Conservation (phyloP, 2,329 filamentous ascomycete species). For the Apiospora sp. region DNA sequence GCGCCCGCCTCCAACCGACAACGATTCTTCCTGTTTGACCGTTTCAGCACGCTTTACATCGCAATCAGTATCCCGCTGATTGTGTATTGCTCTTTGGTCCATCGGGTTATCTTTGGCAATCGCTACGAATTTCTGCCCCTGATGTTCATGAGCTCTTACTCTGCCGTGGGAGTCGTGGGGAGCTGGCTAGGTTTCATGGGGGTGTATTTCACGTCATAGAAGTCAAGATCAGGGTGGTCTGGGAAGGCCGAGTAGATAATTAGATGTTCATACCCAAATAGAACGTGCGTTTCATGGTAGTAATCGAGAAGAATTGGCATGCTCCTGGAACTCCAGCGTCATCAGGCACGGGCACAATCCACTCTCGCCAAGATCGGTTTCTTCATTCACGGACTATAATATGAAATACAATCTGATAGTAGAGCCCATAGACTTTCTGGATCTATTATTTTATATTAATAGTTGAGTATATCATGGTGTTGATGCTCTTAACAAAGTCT, state of each 20-base stretch:
- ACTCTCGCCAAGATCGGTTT: too few relatives aligned
- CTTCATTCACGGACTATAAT: background rate
- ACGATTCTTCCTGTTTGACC: slow-evolving; percentile 89
- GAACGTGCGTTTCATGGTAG: background rate
- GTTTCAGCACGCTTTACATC: slow-evolving; percentile 90
- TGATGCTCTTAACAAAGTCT: background rate
- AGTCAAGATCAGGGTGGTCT: slow-evolving; percentile 14
- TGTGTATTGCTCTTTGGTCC: slow-evolving; percentile 84
- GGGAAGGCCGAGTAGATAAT: slow-evolving; percentile 16
- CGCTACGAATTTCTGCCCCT: slow-evolving; percentile 89
- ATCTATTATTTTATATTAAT: too few relatives aligned
- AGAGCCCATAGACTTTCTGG: background rate
- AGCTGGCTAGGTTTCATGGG: slow-evolving; percentile 96
- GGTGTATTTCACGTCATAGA: slow-evolving; percentile 77
- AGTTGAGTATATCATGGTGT: background rate
- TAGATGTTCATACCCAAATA: slow-evolving; percentile 24
- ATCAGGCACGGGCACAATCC: background rate
- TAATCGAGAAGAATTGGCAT: background rate
- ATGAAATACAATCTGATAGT: background rate
- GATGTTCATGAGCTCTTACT: slow-evolving; percentile 97
- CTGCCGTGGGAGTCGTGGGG: slow-evolving; percentile 90
- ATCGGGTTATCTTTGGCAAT: slow-evolving; percentile 83
- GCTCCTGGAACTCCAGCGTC: background rate
- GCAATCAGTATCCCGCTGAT: slow-evolving; percentile 89
- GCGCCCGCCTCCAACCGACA: slow-evolving; percentile 82